phyloP scores from a whole-genome alignment of 78 protist genomes.

The Dictyostelium citrinum region DNA sequence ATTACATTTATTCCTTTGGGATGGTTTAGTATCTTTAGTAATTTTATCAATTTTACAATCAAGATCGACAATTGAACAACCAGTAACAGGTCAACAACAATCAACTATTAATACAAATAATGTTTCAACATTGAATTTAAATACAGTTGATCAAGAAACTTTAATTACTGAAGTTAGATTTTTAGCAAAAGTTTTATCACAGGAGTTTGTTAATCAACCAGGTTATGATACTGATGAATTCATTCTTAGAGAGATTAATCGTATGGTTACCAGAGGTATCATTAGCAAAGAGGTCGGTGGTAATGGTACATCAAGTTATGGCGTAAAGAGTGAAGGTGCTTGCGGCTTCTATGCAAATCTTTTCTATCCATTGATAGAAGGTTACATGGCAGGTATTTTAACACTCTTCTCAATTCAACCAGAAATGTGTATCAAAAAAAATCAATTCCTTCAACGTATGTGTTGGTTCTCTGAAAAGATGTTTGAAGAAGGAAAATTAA shows the following conservation, averaged over 20 bases:
- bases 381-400: constrained; percentile 74
- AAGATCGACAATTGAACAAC: not conserved
- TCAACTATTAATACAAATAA: constrained; percentile 11
- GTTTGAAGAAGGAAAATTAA: constrained; percentile 82
- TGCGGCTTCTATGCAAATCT: constrained; percentile 60
- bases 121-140: not conserved
- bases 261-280: constrained; percentile 33
- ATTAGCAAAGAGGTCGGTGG: not conserved
- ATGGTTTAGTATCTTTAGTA: constrained; percentile 71
- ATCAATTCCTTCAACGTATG: constrained; percentile 63
- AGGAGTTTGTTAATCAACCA: constrained; percentile 75
- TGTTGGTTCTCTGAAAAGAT: constrained; percentile 85
- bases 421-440: constrained; percentile 62
- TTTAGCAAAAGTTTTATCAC: constrained; percentile 53
- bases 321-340: constrained; percentile 32
- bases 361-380: constrained; percentile 82
- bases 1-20: constrained; percentile 73
- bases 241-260: constrained; percentile 7
- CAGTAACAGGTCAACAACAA: not conserved
- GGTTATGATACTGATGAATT: constrained; percentile 42
- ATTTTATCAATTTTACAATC: constrained; percentile 12
- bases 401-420: constrained; percentile 79
- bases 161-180: constrained; percentile 58
- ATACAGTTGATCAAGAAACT: constrained; percentile 6
- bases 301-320: not conserved